Percentiles rank a stretch among this genome's conserved stretches.
These are phyloP conservation scores for Yueomyces sinensis DNA, from an alignment of 805 yeast species.

Conservation along the genomic window DNA sequence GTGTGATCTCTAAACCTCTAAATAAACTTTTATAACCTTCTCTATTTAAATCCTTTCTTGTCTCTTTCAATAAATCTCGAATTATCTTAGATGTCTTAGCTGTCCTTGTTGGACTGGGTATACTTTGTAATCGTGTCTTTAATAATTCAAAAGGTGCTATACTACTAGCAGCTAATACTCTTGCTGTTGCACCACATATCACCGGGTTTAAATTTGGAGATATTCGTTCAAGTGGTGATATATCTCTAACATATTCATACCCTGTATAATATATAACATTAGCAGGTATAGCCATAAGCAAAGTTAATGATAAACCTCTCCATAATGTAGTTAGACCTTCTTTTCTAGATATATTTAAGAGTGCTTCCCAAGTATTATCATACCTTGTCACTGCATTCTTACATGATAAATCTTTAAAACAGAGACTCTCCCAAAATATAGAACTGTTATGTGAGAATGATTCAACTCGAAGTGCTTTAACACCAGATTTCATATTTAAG, in stretches of 20 bases:
- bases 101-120: constrained; percentile 36
- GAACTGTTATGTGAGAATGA: neutral
- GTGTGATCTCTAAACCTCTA: constrained; percentile 74
- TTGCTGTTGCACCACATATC: constrained; percentile 73
- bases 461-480: neutral
- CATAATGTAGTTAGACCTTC: constrained; percentile 77
- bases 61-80: constrained; percentile 39
- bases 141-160: constrained; percentile 81
- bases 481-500: neutral
- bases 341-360: constrained; percentile 44
- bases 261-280: constrained; percentile 91
- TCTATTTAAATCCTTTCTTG: constrained; percentile 33
- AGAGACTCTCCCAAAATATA: constrained; percentile 22
- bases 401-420: constrained; percentile 22
- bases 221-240: constrained; percentile 38
- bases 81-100: constrained; percentile 22
- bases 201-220: constrained; percentile 49
- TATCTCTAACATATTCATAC: constrained; percentile 73
- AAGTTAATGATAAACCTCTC: constrained; percentile 76
- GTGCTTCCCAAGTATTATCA: constrained; percentile 65
- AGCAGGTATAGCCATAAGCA: constrained; percentile 84
- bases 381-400: constrained; percentile 23
- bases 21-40: constrained; percentile 58
- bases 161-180: constrained; percentile 69
- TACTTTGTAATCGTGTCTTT: constrained; percentile 84